Conservation (phyloP, 2,329 filamentous ascomycete genomes). For the Ophiostoma sp. region DNA sequence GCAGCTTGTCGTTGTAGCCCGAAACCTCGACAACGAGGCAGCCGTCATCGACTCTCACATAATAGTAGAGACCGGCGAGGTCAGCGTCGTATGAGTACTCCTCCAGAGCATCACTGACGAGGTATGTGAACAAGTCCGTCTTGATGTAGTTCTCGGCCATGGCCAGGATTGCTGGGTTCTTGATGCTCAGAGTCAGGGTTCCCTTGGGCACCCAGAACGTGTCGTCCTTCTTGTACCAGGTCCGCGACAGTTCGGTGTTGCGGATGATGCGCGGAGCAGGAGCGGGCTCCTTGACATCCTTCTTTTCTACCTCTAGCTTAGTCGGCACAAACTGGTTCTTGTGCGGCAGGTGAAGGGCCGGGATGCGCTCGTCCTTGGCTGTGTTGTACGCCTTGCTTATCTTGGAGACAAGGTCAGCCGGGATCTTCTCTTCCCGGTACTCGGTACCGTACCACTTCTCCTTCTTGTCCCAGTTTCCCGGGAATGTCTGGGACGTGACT, state of each 20-base stretch:
- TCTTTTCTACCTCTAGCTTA: constrained; percentile 90
- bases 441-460: constrained; percentile 99
- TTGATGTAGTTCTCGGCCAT: constrained; percentile 75
- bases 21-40: constrained; percentile 74
- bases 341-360: constrained; percentile 77
- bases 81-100: constrained; percentile 97
- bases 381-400: constrained; percentile 59
- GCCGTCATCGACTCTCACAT: constrained; percentile 63
- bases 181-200: constrained; percentile 73
- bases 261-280: constrained; percentile 74
- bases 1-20: constrained; percentile 95
- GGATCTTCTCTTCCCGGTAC: constrained; percentile 76
- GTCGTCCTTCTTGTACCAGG: constrained; percentile 98
- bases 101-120: constrained; percentile 81
- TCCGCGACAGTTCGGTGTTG: constrained; percentile 71
- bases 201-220: constrained; percentile 97
- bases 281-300: constrained; percentile 70
- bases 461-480: constrained; percentile 76
- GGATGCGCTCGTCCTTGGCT: constrained; percentile 53
- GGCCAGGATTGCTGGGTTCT: constrained; percentile 71
- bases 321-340: constrained; percentile 95
- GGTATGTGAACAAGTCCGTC: constrained; percentile 71
- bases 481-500: constrained; percentile 75
- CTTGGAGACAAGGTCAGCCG: constrained; percentile 65
- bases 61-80: constrained; percentile 80